Evolutionary conservation across 768 basidiomycete species (phyloP), one percentile per base, ranked within the genome.

Genomic region (Suillus ampliporus): DNA sequence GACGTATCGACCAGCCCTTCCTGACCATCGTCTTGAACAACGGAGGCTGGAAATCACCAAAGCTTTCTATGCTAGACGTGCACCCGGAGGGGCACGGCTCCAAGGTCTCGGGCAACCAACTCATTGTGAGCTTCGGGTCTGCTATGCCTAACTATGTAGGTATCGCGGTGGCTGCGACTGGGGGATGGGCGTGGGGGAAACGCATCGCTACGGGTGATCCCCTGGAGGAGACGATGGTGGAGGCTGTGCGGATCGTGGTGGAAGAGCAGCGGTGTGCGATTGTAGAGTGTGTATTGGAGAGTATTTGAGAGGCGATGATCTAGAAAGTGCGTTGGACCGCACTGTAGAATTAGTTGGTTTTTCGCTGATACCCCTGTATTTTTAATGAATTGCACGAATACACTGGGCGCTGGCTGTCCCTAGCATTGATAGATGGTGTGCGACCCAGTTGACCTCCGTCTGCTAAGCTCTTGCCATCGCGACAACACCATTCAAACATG

Each of bases 1-100:
- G 26, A 23, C 1, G 6, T n/a, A 10, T 19, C 14, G 17, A n/a
- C 10, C 62, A 89, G 88, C 90, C 89, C 1, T 91, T 89, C 77
- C 72, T 91, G 31, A 90, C 88, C 0, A 77, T 91, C 64, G 78
- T 91, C 1, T 73, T 92, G 15, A 91, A 91, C 70, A 91, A 91
- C 61, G 89, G 88, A 0, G 89, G 88, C 0, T 89, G 87, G 88
- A 85, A 79, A 67, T 85, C 87, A 0, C 89, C 90, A 4, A 85
- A 81, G 64, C 67, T 84, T 15, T 89, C 88, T 0, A 85, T 91
- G 86, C 74, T 89, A 10, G 84, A 84, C 4, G 82, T 90, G 0
- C 84, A 91, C 66, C 90, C 89, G 0, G 65, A 69, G 0, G 89
- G 89, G 0, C 71, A 83, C 48, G 89, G 88, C 3, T 78, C 83